Evolutionary conservation across 2,329 filamentous ascomycete species (phyloP), one percentile per base, ranked within the genome.

Genomic region (Emydomyces testavorans): DNA sequence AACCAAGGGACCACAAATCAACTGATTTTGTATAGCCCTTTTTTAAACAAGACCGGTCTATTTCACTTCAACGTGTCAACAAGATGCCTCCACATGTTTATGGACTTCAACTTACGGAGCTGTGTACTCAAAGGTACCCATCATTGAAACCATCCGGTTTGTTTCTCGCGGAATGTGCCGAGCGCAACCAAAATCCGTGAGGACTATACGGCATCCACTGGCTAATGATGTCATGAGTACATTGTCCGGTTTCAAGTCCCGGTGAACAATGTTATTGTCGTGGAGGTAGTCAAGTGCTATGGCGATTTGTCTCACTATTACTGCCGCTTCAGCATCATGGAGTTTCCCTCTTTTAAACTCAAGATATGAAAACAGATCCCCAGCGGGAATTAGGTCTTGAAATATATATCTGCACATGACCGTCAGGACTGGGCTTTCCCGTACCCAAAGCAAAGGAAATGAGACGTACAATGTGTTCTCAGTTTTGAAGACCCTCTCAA

Each of bases 191-290:
- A 82, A 82, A 57, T 81, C 78, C 0, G 76, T 77, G 35, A 82
- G 64, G 1, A 81, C 67, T 6, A 80, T 65, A 18, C 78, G 69
- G 18, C 69, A 68, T 2, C 71, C 71, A 36, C 65, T 62, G 11
- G 66, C 63, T 44, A 73, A 65, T 1, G 73, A 76, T 0, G 74
- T 74, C 68, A 81, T 70, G 24, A 82, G 66, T 6, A 81, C 72
- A 54, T 81, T 81, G 45, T 81, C 78, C 0, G 77, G 77, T 55
- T 81, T 82, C 41, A 81, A 66, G 55, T 82, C 78, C 26, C 78
- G 68, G 58, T 82, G 78, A 3, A 76, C 76, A 36, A 81, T 74
- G 34, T 70, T 63, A 6, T 68, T 64, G 2, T 65, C 60, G 57
- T 81, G 78, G 0, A 81, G 62, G 55, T 79, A 79, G 13, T 76